phyloP scores from a whole-genome alignment of 495 filamentous ascomycete genomes.

The Penicillium soppii region DNA sequence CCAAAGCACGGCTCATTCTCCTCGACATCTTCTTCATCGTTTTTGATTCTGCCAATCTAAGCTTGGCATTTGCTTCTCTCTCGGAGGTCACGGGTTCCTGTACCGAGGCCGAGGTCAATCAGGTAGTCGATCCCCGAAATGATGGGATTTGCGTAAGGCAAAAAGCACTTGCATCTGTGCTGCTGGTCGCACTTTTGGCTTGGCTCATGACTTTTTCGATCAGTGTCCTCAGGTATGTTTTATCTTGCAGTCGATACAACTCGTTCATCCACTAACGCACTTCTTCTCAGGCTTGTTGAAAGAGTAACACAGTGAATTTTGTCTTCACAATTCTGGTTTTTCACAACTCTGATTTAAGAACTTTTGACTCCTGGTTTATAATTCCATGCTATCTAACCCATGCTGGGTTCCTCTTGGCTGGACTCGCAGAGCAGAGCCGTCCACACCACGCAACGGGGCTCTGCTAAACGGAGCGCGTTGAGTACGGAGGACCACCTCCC shows the following conservation, averaged over 20 bases:
- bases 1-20: conserved; percentile 84
- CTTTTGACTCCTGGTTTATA: neutral
- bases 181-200: conserved; percentile 78
- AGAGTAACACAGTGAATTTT: conserved; percentile 51
- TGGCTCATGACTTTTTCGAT: conserved; percentile 91
- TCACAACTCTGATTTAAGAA: neutral
- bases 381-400: neutral
- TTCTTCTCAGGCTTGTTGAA: conserved; percentile 58
- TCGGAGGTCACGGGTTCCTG: conserved; percentile 69
- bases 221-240: conserved; percentile 72
- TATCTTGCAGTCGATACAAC: conserved; percentile 5
- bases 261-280: conserved; percentile 7
- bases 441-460: conserved; percentile 60
- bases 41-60: conserved; percentile 89
- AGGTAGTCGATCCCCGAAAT: conserved; percentile 37
- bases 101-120: conserved; percentile 38
- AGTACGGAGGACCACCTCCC: no score
- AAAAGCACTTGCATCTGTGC: conserved; percentile 73
- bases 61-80: conserved; percentile 82
- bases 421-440: conserved; percentile 50
- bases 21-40: conserved; percentile 95
- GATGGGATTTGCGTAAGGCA: conserved; percentile 65
- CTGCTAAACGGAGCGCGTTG: conserved; percentile 57
- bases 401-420: conserved; percentile 11
- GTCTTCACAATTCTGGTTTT: neutral